Evolutionary conservation across 495 filamentous ascomycete genomes (phyloP), one percentile per base, ranked within the genome.

Genomic region (Collariella sp.): DNA sequence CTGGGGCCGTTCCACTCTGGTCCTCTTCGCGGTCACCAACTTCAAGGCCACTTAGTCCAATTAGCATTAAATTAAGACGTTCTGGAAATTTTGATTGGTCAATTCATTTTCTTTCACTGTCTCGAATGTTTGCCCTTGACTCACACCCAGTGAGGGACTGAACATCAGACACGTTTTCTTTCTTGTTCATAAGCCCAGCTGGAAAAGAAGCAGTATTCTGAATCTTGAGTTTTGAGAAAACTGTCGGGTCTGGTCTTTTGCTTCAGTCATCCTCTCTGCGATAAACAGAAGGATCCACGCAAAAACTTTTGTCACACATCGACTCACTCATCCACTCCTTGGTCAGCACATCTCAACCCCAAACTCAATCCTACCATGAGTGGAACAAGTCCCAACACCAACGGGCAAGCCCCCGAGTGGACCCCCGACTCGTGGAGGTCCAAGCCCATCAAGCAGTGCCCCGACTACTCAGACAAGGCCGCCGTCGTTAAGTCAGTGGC

Each of bases 391-490:
- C 3, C 44, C 0, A 39, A 15, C 23, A n/a, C 6, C 40, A 54
- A 54, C 44, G 44, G 41, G 23, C 48, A 52, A 4, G 29, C 36
- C 1, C 18, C 46, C 29, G 54, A 57, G 55, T 84, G 81, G 81
- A 70, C 72, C 9, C 80, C 80, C 18, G 75, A 76, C 73, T 90
- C 93, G 31, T 98, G 93, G 93, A 80, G 81, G 40, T 78, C 82
- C 13, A 95, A 95, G 64, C 89, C 93, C 10, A 91, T 95, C 70
- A 90, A 91, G 66, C 93, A 98, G 70, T 82, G 82, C 57, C 89
- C 95, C 36, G 71, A 81, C 44, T 98, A 97, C 60, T 76, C 83
- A 13, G 83, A 96, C 70, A 68, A 69, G 9, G 62, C 74, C 5
- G 80, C 77, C 7, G 76, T 95, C 19, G 69, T 80, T 48, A 79